A percentile compares a stretch with the other conserved stretches of the same genome.
Evolutionary conservation across 2,329 filamentous ascomycete species (phyloP).

Genomic region (Phyllosticta citrichinensis): DNA sequence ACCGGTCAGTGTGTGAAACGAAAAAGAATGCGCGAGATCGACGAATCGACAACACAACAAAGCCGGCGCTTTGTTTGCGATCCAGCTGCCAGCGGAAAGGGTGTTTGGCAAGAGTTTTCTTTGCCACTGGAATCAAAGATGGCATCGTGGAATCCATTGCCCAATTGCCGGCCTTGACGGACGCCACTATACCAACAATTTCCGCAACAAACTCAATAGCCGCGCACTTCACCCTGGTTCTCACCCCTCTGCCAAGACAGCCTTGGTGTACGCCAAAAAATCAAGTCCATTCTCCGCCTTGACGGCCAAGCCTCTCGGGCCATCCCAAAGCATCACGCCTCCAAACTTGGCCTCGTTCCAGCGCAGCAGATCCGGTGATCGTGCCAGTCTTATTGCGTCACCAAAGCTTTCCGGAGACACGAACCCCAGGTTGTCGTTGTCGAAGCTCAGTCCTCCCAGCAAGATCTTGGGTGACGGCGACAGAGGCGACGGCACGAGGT

Average conservation of each 20-base stretch:
- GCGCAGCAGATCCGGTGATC: not conserved
- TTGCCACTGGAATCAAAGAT: not conserved
- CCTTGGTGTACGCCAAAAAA: conserved; percentile 6
- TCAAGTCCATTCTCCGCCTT: conserved; percentile 1
- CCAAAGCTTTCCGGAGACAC: conserved; percentile 1
- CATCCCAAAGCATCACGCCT: conserved; percentile 6
- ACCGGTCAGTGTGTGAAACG: not conserved
- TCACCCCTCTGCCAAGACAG: conserved; percentile 1
- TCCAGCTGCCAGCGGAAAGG: not conserved
- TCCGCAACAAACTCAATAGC: not conserved
- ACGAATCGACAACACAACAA: not conserved
- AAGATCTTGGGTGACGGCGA: not conserved
- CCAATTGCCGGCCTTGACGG: not conserved
- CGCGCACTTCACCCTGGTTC: not conserved
- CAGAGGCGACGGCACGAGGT: not conserved
- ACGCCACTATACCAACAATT: not conserved
- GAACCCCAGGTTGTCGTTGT: conserved; percentile 4
- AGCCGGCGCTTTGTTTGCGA: not conserved
- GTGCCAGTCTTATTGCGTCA: not conserved
- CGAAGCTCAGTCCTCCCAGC: conserved; percentile 3
- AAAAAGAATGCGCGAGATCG: not conserved
- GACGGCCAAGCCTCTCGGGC: conserved; percentile 3
- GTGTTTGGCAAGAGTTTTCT: not conserved
- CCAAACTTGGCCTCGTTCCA: conserved; percentile 6
- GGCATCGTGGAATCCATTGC: not conserved